phyloP scores from a whole-genome alignment of 768 basidiomycete species.

The Mycena vulgaris region DNA sequence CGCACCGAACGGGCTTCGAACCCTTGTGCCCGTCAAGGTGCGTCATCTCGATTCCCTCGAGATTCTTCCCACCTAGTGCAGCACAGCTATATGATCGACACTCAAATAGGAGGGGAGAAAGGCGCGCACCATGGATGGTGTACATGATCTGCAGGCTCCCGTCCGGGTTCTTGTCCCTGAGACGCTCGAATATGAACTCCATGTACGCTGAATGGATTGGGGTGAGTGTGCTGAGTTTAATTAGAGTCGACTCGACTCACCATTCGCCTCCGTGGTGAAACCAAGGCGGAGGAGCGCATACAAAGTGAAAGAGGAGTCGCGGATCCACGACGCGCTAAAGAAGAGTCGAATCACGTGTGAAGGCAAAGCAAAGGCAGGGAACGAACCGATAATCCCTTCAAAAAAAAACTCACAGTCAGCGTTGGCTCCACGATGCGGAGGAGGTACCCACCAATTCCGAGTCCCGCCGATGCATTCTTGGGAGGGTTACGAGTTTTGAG shows the following conservation, averaged over 20 bases:
- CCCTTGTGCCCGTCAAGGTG: conserved; percentile 94
- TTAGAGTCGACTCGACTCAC: no score
- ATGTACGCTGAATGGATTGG: conserved; percentile 79
- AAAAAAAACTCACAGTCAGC: no score
- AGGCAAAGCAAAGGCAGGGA: neutral
- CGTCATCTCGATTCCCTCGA: conserved; percentile 86
- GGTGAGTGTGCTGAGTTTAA: no score
- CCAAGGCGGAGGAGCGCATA: conserved; percentile 96
- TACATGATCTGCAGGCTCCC: conserved; percentile 98
- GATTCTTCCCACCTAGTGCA: conserved; percentile 77
- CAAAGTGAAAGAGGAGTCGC: conserved; percentile 96
- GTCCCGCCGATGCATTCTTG: conserved; percentile 79
- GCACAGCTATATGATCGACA: neutral
- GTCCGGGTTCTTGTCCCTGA: conserved; percentile 89
- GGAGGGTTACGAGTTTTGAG: no score
- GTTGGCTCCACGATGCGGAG: neutral
- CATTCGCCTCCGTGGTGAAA: conserved; percentile 93
- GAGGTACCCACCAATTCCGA: conserved; percentile 79
- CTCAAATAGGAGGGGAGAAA: neutral
- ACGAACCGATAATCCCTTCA: conserved; percentile 75
- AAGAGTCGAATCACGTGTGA: no score
- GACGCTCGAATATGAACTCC: conserved; percentile 90
- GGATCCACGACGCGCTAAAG: conserved; percentile 87
- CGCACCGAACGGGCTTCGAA: conserved; percentile 82
- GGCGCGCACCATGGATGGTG: conserved; percentile 84